Conservation (phyloP, 2,329 filamentous ascomycete genomes). For the Aspergillus costaricaensis region DNA sequence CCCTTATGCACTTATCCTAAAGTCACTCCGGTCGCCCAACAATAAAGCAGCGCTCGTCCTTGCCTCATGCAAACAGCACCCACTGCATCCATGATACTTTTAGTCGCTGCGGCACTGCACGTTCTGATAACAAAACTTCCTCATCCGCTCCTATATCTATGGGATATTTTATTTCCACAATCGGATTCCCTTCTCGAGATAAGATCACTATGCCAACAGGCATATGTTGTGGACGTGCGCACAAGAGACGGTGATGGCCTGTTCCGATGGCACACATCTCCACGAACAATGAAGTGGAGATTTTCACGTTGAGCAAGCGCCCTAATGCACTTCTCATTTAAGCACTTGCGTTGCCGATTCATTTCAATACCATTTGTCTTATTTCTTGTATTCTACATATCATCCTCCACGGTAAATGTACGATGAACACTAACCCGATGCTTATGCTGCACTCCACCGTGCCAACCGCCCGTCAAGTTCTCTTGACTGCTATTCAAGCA, state of each 20-base stretch:
- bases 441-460: too few relatives aligned
- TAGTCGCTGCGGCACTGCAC: neutral
- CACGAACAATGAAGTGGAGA: neutral
- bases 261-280: neutral
- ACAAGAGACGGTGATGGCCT: neutral
- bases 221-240: neutral
- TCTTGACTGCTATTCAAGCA: too few relatives aligned
- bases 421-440: too few relatives aligned
- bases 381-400: too few relatives aligned
- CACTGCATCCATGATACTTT: too few relatives aligned
- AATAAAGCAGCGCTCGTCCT: too few relatives aligned
- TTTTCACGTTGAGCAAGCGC: neutral
- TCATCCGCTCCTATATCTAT: neutral
- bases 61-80: too few relatives aligned
- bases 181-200: neutral
- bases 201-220: neutral
- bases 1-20: too few relatives aligned
- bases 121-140: neutral
- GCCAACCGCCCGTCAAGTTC: too few relatives aligned
- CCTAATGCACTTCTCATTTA: neutral
- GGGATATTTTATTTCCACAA: neutral
- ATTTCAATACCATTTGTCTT: neutral
- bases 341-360: neutral
- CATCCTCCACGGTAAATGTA: too few relatives aligned
- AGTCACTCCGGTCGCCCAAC: too few relatives aligned